Conservation (phyloP, 768 basidiomycete species). For the Pleurotus sapidus region DNA sequence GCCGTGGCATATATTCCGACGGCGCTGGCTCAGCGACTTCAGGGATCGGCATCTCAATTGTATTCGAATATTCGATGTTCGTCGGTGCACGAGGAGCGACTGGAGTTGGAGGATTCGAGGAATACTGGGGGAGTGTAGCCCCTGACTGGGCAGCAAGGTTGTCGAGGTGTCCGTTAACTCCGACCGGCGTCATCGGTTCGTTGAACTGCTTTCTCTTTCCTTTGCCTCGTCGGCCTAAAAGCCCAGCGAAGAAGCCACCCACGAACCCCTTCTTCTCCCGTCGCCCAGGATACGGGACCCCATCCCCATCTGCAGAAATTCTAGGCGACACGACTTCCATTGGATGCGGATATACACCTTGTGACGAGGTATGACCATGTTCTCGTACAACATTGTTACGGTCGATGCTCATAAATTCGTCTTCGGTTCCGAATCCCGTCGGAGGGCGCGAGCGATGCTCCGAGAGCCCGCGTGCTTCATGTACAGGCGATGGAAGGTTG, state of each 20-base stretch:
- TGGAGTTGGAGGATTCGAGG: not conserved
- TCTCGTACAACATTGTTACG: not conserved
- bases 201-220: not conserved
- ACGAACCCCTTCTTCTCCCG: conserved; percentile 1
- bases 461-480: not conserved
- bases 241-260: not conserved
- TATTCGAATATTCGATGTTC: too few species aligned
- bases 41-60: conserved; percentile 2
- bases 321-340: conserved; percentile 3
- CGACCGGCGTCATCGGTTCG: not conserved
- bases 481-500: not conserved
- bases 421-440: not conserved
- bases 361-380: not conserved
- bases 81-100: not conserved
- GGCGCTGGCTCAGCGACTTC: not conserved
- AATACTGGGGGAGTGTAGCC: not conserved
- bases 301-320: not conserved
- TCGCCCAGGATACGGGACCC: not conserved
- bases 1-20: not conserved
- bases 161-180: not conserved
- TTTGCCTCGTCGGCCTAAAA: not conserved
- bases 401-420: conserved; percentile 2
- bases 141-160: not conserved
- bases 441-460: not conserved
- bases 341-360: not conserved